phyloP scores from a whole-genome alignment of 129 eudicot genomes.

The Flaveria linearis region DNA sequence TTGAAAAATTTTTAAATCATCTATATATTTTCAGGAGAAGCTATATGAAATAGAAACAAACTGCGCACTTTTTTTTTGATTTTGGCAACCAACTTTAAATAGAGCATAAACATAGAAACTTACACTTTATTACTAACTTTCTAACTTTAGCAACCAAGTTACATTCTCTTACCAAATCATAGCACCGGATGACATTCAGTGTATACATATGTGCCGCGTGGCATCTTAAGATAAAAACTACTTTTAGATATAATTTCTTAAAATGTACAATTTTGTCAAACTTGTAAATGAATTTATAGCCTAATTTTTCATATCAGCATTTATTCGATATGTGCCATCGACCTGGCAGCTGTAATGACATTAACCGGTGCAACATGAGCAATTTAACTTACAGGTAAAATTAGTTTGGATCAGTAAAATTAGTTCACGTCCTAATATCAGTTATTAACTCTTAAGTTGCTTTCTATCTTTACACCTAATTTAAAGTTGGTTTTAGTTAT shows the following conservation, averaged over 20 bases:
- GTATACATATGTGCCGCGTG: neutral
- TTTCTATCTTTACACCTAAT: neutral
- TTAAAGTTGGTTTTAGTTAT: neutral
- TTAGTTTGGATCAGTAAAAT: neutral
- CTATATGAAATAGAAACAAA: neutral
- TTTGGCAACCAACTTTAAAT: neutral
- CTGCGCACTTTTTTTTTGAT: neutral
- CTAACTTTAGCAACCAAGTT: neutral
- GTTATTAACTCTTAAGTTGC: neutral
- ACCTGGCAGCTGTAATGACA: neutral
- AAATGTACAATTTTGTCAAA: neutral
- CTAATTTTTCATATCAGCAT: neutral
- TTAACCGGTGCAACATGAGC: neutral
- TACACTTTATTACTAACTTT: neutral
- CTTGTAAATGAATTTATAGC: neutral
- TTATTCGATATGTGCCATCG: neutral
- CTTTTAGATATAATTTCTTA: too few relatives aligned
- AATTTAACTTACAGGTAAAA: neutral
- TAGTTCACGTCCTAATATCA: neutral
- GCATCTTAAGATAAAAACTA: too few relatives aligned
- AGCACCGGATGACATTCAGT: neutral
- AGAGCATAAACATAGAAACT: neutral
- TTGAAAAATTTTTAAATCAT: too few relatives aligned
- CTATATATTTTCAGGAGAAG: neutral
- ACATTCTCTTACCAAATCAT: neutral